Percentiles rank a stretch among this genome's conserved stretches.
Evolutionary conservation across 228 moss, liverwort and hornwort species (phyloP).

Genomic region (Sphagnum magellanicum): DNA sequence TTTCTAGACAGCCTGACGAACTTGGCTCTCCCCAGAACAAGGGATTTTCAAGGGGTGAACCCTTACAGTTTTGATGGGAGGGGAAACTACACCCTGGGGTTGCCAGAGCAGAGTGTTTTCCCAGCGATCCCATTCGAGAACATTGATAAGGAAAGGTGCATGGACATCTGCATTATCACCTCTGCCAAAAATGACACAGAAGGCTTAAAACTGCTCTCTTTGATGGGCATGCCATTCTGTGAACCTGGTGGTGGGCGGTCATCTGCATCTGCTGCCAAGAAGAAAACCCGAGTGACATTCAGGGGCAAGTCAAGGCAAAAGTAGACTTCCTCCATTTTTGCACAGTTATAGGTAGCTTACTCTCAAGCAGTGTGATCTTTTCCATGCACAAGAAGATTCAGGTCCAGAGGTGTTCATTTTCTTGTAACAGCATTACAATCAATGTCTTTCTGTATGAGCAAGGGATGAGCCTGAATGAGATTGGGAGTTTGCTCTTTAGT

Average conservation of each 20-base stretch:
- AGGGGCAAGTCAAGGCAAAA: constrained; percentile 4
- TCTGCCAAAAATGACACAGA: constrained; percentile 69
- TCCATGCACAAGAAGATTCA: too few relatives aligned
- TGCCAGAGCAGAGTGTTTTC: constrained; percentile 89
- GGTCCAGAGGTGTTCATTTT: too few relatives aligned
- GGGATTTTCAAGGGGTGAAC: constrained; percentile 95
- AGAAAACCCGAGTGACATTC: constrained; percentile 37
- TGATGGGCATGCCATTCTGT: constrained; percentile 94
- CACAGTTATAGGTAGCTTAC: too few relatives aligned
- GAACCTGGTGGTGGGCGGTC: constrained; percentile 62
- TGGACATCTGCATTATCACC: constrained; percentile 83
- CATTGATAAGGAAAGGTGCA: constrained; percentile 76
- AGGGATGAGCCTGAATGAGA: too few relatives aligned
- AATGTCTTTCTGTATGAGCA: too few relatives aligned
- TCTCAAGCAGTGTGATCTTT: too few relatives aligned
- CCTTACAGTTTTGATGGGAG: constrained; percentile 89
- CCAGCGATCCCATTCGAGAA: constrained; percentile 91
- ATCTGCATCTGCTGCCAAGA: constrained; percentile 65
- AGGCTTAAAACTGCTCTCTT: constrained; percentile 63
- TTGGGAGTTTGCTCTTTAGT: too few relatives aligned
- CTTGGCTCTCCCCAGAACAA: constrained; percentile 81
- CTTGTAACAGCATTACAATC: too few relatives aligned
- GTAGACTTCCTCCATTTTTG: too few relatives aligned
- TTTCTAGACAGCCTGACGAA: constrained; percentile 85
- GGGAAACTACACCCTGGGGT: constrained; percentile 84